A percentile compares a stretch with the other conserved stretches of the same genome.
Conservation (phyloP, 2,329 filamentous ascomycete genomes). For the Talaromyces albobiverticillius region DNA sequence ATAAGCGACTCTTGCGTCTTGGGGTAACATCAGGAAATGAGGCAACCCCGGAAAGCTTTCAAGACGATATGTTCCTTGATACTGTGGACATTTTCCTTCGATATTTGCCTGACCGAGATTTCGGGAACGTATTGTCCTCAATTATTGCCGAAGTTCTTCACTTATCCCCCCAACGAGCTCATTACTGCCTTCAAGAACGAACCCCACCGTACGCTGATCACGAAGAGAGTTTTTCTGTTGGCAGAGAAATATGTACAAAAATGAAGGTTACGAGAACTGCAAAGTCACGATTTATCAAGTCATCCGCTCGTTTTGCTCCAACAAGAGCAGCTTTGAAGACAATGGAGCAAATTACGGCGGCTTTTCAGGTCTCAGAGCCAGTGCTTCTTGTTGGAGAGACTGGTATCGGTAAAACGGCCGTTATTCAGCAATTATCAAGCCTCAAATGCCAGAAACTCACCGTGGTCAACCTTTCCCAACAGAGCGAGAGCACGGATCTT, state of each 20-base stretch:
- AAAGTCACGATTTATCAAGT: slow-evolving; percentile 42
- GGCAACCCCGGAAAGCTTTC: slow-evolving; percentile 66
- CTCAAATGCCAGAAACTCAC: slow-evolving; percentile 81
- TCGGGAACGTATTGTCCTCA: slow-evolving; percentile 53
- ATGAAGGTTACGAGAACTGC: slow-evolving; percentile 50
- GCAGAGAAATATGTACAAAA: slow-evolving; percentile 60
- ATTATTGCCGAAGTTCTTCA: slow-evolving; percentile 84
- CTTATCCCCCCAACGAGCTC: slow-evolving; percentile 74
- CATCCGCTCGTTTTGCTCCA: slow-evolving; percentile 67
- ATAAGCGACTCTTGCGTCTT: slow-evolving; percentile 57
- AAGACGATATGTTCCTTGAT: slow-evolving; percentile 88
- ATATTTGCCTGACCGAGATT: slow-evolving; percentile 65
- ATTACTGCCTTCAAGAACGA: slow-evolving; percentile 72
- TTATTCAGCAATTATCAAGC: slow-evolving; percentile 86
- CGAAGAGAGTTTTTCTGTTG: slow-evolving; percentile 59
- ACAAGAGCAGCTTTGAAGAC: slow-evolving; percentile 80
- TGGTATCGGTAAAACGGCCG: slow-evolving; percentile 95
- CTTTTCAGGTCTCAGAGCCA: slow-evolving; percentile 80
- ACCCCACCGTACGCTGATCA: slow-evolving; percentile 67
- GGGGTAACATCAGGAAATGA: slow-evolving; percentile 67
- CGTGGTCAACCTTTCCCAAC: slow-evolving; percentile 94
- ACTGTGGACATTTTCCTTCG: slow-evolving; percentile 89
- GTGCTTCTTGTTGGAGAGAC: slow-evolving; percentile 96
- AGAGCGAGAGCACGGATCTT: slow-evolving; percentile 95
- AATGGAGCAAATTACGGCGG: slow-evolving; percentile 82